These are phyloP conservation scores for Phaeoacremonium minimum DNA, from an alignment of 2,329 filamentous ascomycete genomes.

Conservation along the genomic window DNA sequence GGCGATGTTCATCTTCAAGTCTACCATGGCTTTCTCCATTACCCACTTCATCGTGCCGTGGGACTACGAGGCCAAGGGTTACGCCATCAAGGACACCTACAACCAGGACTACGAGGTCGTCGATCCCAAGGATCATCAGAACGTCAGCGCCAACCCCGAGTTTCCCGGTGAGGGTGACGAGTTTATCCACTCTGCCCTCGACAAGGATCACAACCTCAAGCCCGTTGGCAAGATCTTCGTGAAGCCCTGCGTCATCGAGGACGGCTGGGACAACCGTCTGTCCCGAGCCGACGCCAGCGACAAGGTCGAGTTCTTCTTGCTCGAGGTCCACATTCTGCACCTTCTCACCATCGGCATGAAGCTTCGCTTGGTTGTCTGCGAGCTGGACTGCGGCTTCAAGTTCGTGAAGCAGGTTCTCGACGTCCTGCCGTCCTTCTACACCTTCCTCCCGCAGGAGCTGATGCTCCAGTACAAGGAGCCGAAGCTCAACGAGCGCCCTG, in stretches of 20 bases:
- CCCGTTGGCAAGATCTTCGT: constrained; percentile 41
- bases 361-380: constrained; percentile 45
- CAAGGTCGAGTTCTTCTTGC: constrained; percentile 45
- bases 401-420: constrained; percentile 59
- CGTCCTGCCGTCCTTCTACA: constrained; percentile 59
- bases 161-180: constrained; percentile 33
- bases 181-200: constrained; percentile 37
- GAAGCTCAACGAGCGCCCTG: constrained; percentile 33
- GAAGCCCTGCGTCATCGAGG: constrained; percentile 39
- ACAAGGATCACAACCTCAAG: constrained; percentile 25
- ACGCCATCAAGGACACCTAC: constrained; percentile 31
- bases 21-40: constrained; percentile 35
- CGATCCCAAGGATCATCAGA: constrained; percentile 49
- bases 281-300: constrained; percentile 23
- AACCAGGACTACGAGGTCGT: constrained; percentile 51
- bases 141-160: too few relatives aligned
- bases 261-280: constrained; percentile 39
- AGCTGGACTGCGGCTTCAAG: constrained; percentile 51
- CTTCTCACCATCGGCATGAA: constrained; percentile 60
- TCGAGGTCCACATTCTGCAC: constrained; percentile 52
- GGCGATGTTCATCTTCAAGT: constrained; percentile 35
- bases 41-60: constrained; percentile 11
- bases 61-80: constrained; percentile 14
- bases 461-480: constrained; percentile 65
- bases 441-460: constrained; percentile 62